Conservation (phyloP, 1,284 basidiomycete species). For the Tilletiaria anomala region DNA sequence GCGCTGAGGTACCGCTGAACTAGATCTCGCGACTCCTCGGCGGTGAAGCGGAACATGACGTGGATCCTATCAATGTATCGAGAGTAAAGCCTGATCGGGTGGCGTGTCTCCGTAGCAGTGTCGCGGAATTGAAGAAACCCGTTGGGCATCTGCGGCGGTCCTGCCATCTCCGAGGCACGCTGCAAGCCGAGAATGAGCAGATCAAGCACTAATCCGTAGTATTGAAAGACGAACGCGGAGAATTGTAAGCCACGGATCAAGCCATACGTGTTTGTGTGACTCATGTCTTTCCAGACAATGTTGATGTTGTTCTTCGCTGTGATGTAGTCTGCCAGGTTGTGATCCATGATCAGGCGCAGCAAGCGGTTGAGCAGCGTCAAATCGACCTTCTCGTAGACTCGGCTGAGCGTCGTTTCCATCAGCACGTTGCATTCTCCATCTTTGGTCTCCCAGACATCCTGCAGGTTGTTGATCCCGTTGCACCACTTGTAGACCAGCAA, state of each 20-base stretch:
- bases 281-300: conserved; percentile 40
- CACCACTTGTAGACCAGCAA: conserved; percentile 40
- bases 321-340: conserved; percentile 37
- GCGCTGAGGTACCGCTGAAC: conserved; percentile 94
- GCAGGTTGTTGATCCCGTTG: conserved; percentile 38
- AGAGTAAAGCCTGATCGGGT: conserved; percentile 37
- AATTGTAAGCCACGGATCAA: conserved; percentile 39
- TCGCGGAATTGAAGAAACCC: conserved; percentile 36
- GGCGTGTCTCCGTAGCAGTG: conserved; percentile 30
- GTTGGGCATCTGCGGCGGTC: conserved; percentile 36
- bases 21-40: conserved; percentile 90
- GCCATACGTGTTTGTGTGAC: conserved; percentile 38
- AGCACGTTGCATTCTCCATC: conserved; percentile 38
- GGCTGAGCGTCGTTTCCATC: conserved; percentile 38
- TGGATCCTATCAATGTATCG: conserved; percentile 39
- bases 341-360: conserved; percentile 38
- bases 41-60: conserved; percentile 90
- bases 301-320: conserved; percentile 40
- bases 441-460: conserved; percentile 35
- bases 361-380: conserved; percentile 37
- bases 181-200: conserved; percentile 35
- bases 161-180: conserved; percentile 37
- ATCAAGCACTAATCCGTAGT: conserved; percentile 38
- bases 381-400: conserved; percentile 39
- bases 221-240: conserved; percentile 39